Evolutionary conservation across 352 stramenopile genomes (phyloP), one percentile per base, ranked within the genome.

Genomic region (Pythium utonaiense): DNA sequence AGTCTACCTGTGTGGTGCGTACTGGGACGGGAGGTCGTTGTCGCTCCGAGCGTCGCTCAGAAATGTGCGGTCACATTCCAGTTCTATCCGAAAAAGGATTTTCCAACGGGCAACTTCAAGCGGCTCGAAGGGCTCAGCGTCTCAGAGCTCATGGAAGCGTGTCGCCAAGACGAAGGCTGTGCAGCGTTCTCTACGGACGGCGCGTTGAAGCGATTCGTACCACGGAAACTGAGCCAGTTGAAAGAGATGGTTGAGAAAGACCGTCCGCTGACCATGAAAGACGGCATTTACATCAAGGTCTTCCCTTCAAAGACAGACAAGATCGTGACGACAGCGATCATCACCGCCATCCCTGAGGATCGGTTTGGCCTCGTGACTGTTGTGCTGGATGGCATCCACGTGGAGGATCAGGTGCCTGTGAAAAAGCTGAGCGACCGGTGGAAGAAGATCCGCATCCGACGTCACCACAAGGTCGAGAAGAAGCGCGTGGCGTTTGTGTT

Each of bases 21-120:
- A 17, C 34, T 76, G 19, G 80, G 81, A 8, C 77, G 73, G 30
- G 81, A 93, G 57, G 78, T 91, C 19, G 40, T 93, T 24, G 70
- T 89, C 7, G 78, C 77, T 0, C 71, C 72, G n/a, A 86, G 73
- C 22, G 59, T 89, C 21, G 80, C 81, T n/a, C 70, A 74, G 27
- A 84, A 80, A 25, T 79, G 74, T 22, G 81, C 80, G 1, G 80
- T 89, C 33, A 74, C 69, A 16, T 93, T 93, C 64, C 78, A 89
- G 53, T 93, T 93, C 64, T 91, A 91, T 55, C 57, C 67, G 2
- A 74, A 71, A 24, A 91, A 83, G 53, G 83, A 93, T 52, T 91
- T 93, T 30, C 70, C 78, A 3, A 66, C 74, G 12, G 84, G 82
- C 2, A 93, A 91, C 40, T 89, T 82, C 68, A 67, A 68, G 16